Base-by-base conservation (phyloP, 192 early-diverging fungal genomes). In the Mortierella claussenii region DNA sequence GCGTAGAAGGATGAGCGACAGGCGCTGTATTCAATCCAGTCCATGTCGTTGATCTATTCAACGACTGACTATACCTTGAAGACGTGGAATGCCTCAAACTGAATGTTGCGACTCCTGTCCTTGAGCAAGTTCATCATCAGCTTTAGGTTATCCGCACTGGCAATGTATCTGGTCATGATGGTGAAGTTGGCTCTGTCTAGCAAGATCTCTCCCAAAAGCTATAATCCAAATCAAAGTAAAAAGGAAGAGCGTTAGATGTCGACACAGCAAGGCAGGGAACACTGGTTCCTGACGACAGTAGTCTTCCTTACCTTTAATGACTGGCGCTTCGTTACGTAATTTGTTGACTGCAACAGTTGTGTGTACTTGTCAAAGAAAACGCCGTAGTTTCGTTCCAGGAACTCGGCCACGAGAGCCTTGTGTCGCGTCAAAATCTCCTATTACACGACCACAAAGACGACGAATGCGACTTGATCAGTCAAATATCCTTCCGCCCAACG, bases 11-110 rank as follows among this genome's bases (percentile, higher is more conserved):
- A 36, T 0, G 15, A 50, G 1, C 18, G 23, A 20, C 9, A 5
- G 24, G 8, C 17, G 27, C 45, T 21, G n/a, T 12, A 20, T 36
- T 50, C 23, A 18, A 5, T 26, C 6, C 52, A 42, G 40, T 63
- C 8, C 17, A 42, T 8, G 40, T 11, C 40, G 17, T 11, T 11
- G 17, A 11, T 42, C 40, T 42, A 11, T 11, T 42, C 17, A 49
- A 49, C 13, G 21, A 30, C 11, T 15, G 0, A 11, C 27, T 0
- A 17, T 56, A 95, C 94, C 89, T 99, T 99, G 86, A 98, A 99
- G 30, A 98, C 96, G 83, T 99, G 98, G 87, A 99, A 99, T 0
- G 98, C 98, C 81, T 99, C 98, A 82, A 97, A 98, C 83, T 98
- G 98, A 66, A 99, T 99, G 75, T 98, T 99, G 70, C 94, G 89